These are phyloP conservation scores for Naumovozyma dairenensis DNA, from an alignment of 805 yeast genomes.

Conservation along the genomic window DNA sequence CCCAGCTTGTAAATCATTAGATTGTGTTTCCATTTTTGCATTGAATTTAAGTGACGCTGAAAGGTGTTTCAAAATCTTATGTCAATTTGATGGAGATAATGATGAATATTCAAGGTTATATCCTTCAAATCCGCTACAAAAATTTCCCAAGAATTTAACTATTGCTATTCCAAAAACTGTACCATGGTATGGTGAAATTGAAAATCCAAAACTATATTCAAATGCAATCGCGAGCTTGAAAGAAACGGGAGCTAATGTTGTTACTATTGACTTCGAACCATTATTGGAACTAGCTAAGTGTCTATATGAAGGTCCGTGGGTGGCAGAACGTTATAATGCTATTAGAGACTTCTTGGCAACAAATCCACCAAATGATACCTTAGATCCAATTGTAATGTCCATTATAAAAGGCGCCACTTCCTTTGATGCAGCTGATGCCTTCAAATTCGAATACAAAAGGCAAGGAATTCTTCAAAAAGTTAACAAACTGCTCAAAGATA, in stretches of 20 bases:
- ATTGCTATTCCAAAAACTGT: conserved; percentile 70
- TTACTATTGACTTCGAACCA: conserved; percentile 62
- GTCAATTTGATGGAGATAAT: conserved; percentile 51
- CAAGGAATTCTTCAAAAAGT: conserved; percentile 66
- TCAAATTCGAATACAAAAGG: conserved; percentile 79
- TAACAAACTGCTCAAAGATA: conserved; percentile 39
- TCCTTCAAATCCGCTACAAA: conserved; percentile 54
- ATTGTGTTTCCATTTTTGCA: conserved; percentile 83
- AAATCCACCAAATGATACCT: conserved; percentile 55
- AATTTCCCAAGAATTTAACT: conserved; percentile 49
- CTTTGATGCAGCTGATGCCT: conserved; percentile 73
- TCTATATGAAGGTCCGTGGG: conserved; percentile 98
- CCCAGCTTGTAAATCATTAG: conserved; percentile 92
- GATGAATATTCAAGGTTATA: conserved; percentile 76
- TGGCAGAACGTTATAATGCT: conserved; percentile 87
- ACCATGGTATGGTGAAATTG: conserved; percentile 72
- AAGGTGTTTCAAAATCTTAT: conserved; percentile 57
- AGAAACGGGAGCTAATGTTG: conserved; percentile 47
- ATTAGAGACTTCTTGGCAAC: conserved; percentile 59
- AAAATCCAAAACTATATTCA: conserved; percentile 61
- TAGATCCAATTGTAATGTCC: conserved; percentile 75
- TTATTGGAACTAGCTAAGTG: conserved; percentile 75
- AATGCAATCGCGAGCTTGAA: conserved; percentile 48
- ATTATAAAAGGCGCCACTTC: conserved; percentile 74
- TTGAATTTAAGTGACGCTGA: conserved; percentile 78